These are phyloP conservation scores for Solanum aculeatissimum DNA, from an alignment of 305 asterid genomes.

Conservation along the genomic window DNA sequence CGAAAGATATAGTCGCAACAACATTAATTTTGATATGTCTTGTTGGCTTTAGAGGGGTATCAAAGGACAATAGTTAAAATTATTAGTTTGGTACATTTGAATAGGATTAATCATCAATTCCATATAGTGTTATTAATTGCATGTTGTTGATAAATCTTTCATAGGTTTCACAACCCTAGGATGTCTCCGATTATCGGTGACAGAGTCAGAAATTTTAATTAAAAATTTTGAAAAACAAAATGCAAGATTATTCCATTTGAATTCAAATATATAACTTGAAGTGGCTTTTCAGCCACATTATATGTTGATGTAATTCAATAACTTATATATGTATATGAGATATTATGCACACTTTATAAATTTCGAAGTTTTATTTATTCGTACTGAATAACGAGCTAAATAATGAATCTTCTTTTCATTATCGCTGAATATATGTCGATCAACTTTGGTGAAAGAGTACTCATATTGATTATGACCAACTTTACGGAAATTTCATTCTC, in stretches of 20 bases:
- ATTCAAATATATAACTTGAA: not conserved
- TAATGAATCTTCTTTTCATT: not conserved
- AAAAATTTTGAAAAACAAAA: not conserved
- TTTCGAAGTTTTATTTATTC: not conserved
- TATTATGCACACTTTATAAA: not conserved
- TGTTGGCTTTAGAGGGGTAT: not conserved
- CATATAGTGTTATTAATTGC: not conserved
- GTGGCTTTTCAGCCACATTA: not conserved
- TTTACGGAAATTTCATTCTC: not conserved
- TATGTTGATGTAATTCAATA: not conserved
- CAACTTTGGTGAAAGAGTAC: not conserved
- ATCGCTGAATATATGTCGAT: not conserved
- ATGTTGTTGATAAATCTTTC: not conserved
- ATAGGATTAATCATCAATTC: not conserved
- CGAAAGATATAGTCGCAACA: not conserved
- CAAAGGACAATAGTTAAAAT: not conserved
- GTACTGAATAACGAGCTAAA: not conserved
- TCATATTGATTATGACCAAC: not conserved
- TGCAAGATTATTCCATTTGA: not conserved
- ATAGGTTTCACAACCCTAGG: not conserved
- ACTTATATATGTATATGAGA: not conserved
- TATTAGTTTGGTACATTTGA: not conserved
- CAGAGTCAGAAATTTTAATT: not conserved
- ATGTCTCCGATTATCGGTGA: accelerated
- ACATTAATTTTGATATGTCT: not conserved